Percentiles rank a stretch among this genome's conserved stretches.
phyloP scores from a whole-genome alignment of 75 land plant genomes.

The Sequoiadendron giganteum region DNA sequence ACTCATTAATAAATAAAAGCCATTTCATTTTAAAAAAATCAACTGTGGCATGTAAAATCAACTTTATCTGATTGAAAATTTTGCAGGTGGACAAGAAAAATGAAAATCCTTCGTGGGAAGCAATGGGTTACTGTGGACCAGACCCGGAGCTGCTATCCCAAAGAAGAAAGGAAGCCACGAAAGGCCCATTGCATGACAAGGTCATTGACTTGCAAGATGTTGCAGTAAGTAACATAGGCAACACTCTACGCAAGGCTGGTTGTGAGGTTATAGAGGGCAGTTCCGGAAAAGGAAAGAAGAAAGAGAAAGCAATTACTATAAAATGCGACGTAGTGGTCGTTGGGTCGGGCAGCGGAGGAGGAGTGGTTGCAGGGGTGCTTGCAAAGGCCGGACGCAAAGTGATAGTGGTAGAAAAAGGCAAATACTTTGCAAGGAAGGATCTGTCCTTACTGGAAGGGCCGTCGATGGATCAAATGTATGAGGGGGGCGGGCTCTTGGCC shows the following conservation, averaged over 20 bases:
- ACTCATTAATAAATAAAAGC: too few relatives aligned
- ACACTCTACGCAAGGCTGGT: conserved; percentile 7
- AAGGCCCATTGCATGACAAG: neutral
- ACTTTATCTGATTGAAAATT: too few relatives aligned
- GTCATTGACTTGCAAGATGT: neutral
- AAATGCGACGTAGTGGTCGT: conserved; percentile 80
- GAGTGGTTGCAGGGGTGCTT: conserved; percentile 51
- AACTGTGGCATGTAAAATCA: too few relatives aligned
- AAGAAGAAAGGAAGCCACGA: neutral
- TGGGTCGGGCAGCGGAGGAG: conserved; percentile 84
- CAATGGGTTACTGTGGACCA: conserved; percentile 71
- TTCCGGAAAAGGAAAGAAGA: neutral
- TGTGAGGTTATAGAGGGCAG: neutral
- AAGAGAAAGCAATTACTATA: conserved; percentile 22
- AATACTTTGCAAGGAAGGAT: conserved; percentile 49
- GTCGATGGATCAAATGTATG: conserved; percentile 59
- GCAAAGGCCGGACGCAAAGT: conserved; percentile 76
- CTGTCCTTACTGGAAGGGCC: conserved; percentile 74
- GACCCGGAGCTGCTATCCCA: neutral
- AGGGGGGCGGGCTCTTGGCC: conserved; percentile 48
- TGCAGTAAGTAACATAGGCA: neutral
- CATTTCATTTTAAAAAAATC: too few relatives aligned
- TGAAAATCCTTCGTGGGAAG: conserved; percentile 67
- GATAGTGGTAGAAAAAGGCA: conserved; percentile 79
- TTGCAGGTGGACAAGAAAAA: conserved; percentile 61